Base-by-base conservation (phyloP, 179 eudicot genomes). In the Actinidia arguta region DNA sequence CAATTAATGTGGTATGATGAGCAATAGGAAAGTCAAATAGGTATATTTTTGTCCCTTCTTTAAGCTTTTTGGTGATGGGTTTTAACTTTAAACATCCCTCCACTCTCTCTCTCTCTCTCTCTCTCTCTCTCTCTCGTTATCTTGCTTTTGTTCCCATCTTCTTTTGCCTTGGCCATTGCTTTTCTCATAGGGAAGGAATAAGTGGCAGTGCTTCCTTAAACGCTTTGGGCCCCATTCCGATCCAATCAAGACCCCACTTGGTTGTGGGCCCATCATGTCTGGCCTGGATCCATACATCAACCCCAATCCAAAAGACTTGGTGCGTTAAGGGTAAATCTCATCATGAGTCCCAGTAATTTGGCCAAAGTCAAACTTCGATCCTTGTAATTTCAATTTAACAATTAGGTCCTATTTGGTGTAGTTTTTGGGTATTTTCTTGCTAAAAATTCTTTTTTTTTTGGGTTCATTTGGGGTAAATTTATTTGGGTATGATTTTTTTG, bases 101-200 rank as follows among this genome's bases (percentile, higher is more conserved):
- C 88, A 79, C 80, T 58, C 8, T 25, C 47, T 51, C 80, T 81
- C 89, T 67, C 84, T 68, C 83, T 25, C 71, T 46, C 36, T 51
- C 80, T 42, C 76, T 52, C 22, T 44, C 42, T 52, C 61, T 18
- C 48, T 31, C 75, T 68, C 36, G 52, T 20, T 50, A 4, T 46
- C 52, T 72, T 24, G 50, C 27, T 48, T 42, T 55, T 73, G 16
- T 12, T 11, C 24, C 48, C 48, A 72, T 84, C 85, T 67, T 22
- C 87, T 87, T 87, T 89, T 80, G 61, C 78, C 80, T 20, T 75
- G 76, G 78, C 88, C 85, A 83, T 81, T 86, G 86, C 87, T 86
- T 89, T 83, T 87, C 18, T 75, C 83, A 75, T 80, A 75, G 69
- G 66, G 58, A 78, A 80, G 82, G 85, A 80, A 83, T 82, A 85